phyloP scores from a whole-genome alignment of 1,139 yeast genomes.

The Hemisphaericaspora xylanilytica region DNA sequence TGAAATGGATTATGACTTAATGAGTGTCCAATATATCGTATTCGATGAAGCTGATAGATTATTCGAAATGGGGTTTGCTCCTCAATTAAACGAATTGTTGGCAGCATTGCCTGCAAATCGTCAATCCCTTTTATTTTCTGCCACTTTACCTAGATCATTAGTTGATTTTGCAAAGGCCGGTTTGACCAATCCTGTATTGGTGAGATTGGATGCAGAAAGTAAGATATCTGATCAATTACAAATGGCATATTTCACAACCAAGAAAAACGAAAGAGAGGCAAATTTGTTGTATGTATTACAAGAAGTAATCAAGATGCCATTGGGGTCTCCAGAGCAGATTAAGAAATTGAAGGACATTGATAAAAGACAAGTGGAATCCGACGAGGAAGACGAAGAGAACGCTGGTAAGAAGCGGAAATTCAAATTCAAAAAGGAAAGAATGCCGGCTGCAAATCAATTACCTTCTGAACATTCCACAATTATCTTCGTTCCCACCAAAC shows the following conservation, averaged over 20 bases:
- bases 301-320: slow-evolving; percentile 81
- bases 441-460: slow-evolving; percentile 76
- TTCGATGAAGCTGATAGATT: slow-evolving; percentile 98
- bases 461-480: slow-evolving; percentile 88
- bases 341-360: slow-evolving; percentile 50
- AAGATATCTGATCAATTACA: slow-evolving; percentile 88
- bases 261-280: slow-evolving; percentile 87
- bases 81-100: slow-evolving; percentile 85
- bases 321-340: slow-evolving; percentile 66
- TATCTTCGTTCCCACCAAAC: slow-evolving; percentile 93
- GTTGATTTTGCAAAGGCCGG: slow-evolving; percentile 99
- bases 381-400: slow-evolving; percentile 46
- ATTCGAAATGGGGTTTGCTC: slow-evolving; percentile 96
- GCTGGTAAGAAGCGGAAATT: slow-evolving; percentile 33
- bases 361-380: slow-evolving; percentile 43
- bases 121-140: slow-evolving; percentile 89
- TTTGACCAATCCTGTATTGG: slow-evolving; percentile 83
- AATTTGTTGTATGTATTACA: slow-evolving; percentile 72
- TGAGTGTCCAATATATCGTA: slow-evolving; percentile 81
- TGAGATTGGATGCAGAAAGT: slow-evolving; percentile 87
- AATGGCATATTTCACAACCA: slow-evolving; percentile 81
- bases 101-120: slow-evolving; percentile 79
- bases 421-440: slow-evolving; percentile 51
- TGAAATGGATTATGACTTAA: slow-evolving; percentile 87
- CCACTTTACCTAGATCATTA: slow-evolving; percentile 87